phyloP scores from a whole-genome alignment of 2,329 filamentous ascomycete species.

The Epichloe elymi region DNA sequence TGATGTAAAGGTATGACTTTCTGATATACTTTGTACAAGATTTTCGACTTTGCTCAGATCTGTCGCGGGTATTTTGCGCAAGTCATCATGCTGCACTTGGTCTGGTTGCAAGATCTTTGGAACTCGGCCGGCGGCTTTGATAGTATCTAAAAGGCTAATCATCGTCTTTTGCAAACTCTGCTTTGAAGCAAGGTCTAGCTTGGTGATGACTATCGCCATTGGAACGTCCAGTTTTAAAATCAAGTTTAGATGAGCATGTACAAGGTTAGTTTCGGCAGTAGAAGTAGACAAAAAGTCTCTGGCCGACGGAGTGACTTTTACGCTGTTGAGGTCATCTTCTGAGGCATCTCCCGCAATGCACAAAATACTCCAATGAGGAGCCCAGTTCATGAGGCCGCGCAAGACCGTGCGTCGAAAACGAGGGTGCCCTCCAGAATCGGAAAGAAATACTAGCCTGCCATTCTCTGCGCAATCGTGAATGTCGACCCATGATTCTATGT shows the following conservation, averaged over 20 bases:
- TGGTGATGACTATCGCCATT: slow-evolving; percentile 74
- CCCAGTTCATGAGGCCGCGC: slow-evolving; percentile 86
- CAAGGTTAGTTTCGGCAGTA: slow-evolving; percentile 53
- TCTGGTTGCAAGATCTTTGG: slow-evolving; percentile 59
- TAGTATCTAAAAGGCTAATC: slow-evolving; percentile 56
- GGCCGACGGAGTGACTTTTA: slow-evolving; percentile 32
- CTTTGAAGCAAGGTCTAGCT: slow-evolving; percentile 75
- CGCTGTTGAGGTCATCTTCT: slow-evolving; percentile 23
- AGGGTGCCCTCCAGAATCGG: slow-evolving; percentile 84
- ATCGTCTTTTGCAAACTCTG: slow-evolving; percentile 56
- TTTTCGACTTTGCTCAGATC: slow-evolving; percentile 47
- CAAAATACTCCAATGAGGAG: slow-evolving; percentile 82
- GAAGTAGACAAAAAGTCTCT: slow-evolving; percentile 38
- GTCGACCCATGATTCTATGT: slow-evolving; percentile 87
- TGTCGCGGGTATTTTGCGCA: slow-evolving; percentile 40
- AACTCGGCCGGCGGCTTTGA: slow-evolving; percentile 63
- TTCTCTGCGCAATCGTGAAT: slow-evolving; percentile 68
- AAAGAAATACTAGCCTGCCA: slow-evolving; percentile 72
- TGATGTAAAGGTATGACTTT: slow-evolving; percentile 27
- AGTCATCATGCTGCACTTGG: slow-evolving; percentile 32
- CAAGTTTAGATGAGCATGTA: slow-evolving; percentile 68
- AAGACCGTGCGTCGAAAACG: slow-evolving; percentile 82
- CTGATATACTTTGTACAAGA: slow-evolving; percentile 36
- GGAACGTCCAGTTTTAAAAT: slow-evolving; percentile 71
- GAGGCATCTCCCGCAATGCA: slow-evolving; percentile 73